These are phyloP conservation scores for Globisporangium megalacanthum DNA, from an alignment of 352 stramenopile genomes.

Conservation along the genomic window DNA sequence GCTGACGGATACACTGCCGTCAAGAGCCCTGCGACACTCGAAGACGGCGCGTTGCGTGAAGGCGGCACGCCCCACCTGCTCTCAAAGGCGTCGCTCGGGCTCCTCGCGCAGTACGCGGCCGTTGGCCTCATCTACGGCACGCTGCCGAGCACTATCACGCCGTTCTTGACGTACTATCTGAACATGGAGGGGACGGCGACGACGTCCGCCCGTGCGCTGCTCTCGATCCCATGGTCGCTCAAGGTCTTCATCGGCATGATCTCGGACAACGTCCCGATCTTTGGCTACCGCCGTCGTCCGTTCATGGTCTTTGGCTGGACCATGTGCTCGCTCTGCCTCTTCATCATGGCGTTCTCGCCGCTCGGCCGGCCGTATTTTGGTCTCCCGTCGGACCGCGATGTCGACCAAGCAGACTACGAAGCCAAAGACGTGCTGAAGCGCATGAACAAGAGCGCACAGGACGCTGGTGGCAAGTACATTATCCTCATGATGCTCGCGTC, in stretches of 20 bases:
- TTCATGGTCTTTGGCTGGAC: slow-evolving; percentile 50
- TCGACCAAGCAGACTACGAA: slow-evolving; percentile 19
- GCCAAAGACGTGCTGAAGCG: slow-evolving; percentile 12
- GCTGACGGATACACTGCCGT: not conserved
- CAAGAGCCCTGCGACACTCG: slow-evolving; percentile 12
- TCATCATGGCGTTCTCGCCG: slow-evolving; percentile 37
- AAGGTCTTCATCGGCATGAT: slow-evolving; percentile 46
- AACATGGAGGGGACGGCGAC: slow-evolving; percentile 34
- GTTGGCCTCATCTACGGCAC: slow-evolving; percentile 34
- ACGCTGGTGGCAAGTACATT: slow-evolving; percentile 29
- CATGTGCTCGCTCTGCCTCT: slow-evolving; percentile 29
- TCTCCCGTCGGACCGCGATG: slow-evolving; percentile 19
- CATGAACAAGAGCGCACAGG: slow-evolving; percentile 25
- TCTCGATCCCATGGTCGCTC: slow-evolving; percentile 42
- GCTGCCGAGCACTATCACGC: slow-evolving; percentile 33
- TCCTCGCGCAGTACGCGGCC: no score
- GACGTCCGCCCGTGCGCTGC: slow-evolving; percentile 30
- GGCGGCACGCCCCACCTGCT: slow-evolving; percentile 26
- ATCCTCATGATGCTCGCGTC: slow-evolving; percentile 41
- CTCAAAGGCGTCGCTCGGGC: slow-evolving; percentile 28
- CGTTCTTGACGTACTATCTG: slow-evolving; percentile 40
- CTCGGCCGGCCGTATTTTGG: slow-evolving; percentile 32
- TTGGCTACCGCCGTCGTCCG: slow-evolving; percentile 39
- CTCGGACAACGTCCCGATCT: slow-evolving; percentile 45
- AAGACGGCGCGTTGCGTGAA: slow-evolving; percentile 30